Evolutionary conservation across 2,329 filamentous ascomycete genomes (phyloP).

Genomic region (Pyrenophora seminiperda): DNA sequence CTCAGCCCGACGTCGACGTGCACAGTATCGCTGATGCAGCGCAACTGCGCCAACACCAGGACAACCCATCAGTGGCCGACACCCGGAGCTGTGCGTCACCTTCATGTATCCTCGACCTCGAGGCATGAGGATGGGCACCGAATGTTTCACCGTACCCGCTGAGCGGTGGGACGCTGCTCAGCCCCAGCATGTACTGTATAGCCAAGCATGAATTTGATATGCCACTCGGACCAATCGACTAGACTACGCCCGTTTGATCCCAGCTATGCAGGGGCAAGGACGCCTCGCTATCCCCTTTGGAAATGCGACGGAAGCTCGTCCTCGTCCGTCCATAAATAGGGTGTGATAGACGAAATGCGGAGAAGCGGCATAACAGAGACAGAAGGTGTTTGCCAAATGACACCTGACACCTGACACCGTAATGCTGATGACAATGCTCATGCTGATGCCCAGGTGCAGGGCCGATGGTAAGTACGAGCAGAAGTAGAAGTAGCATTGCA

Average conservation of each 20-base stretch:
- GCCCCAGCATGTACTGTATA: slow-evolving; percentile 10
- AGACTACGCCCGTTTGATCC: slow-evolving; percentile 19
- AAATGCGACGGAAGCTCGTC: slow-evolving; percentile 28
- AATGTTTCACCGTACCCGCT: slow-evolving; percentile 36
- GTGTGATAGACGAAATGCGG: slow-evolving; percentile 42
- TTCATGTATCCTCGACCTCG: slow-evolving; percentile 15
- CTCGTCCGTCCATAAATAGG: slow-evolving; percentile 44
- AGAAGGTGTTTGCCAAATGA: slow-evolving; percentile 13
- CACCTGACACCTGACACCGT: neutral
- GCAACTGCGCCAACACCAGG: neutral
- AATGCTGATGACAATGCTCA: neutral
- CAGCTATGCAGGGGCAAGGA: slow-evolving; percentile 38
- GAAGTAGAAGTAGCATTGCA: neutral
- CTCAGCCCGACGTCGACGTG: slow-evolving; percentile 3
- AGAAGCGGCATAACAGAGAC: slow-evolving; percentile 36
- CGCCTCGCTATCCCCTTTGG: slow-evolving; percentile 29
- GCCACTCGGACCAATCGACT: slow-evolving; percentile 32
- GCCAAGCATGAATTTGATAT: slow-evolving; percentile 35
- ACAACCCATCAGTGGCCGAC: neutral
- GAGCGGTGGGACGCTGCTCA: slow-evolving; percentile 27
- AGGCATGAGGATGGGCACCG: slow-evolving; percentile 33
- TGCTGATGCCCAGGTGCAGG: neutral
- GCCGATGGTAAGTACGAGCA: neutral
- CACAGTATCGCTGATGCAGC: slow-evolving; percentile 4
- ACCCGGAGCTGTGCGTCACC: slow-evolving; percentile 7